Evolutionary conservation across 495 filamentous ascomycete species (phyloP).

Genomic region (Xylaria intraflava): DNA sequence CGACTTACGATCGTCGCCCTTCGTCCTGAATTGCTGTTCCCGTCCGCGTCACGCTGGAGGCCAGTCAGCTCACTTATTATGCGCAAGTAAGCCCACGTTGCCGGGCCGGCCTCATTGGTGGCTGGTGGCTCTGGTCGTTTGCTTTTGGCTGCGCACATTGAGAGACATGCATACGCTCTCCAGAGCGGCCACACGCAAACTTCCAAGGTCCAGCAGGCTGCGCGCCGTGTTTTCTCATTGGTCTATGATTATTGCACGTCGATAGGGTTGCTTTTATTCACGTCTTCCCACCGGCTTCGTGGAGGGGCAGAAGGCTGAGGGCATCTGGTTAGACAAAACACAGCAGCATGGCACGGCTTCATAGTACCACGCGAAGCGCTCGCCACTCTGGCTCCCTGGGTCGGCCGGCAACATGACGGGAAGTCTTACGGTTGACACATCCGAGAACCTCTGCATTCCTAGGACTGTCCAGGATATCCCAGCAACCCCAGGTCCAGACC

Average conservation of each 20-base stretch:
- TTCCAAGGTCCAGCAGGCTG: neutral
- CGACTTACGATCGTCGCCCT: too few species aligned
- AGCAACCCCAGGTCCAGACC: neutral
- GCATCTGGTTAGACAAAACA: neutral
- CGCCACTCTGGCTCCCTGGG: neutral
- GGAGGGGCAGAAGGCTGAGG: neutral
- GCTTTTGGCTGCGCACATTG: slow-evolving; percentile 3
- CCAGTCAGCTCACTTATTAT: neutral
- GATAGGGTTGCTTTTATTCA: slow-evolving; percentile 10
- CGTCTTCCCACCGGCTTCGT: neutral
- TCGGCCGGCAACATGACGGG: neutral
- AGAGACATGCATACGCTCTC: neutral
- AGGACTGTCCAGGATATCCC: neutral
- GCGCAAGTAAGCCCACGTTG: neutral
- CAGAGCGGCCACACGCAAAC: neutral
- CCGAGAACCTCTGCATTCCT: neutral
- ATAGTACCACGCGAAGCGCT: neutral
- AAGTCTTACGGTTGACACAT: slow-evolving; percentile 2
- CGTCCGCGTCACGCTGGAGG: neutral
- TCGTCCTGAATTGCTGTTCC: neutral
- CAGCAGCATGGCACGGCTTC: slow-evolving; percentile 1
- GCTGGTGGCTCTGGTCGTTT: neutral
- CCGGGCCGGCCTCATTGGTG: neutral
- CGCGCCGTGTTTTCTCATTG: neutral
- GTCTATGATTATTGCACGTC: neutral